A percentile compares a stretch with the other conserved stretches of the same genome.
These are phyloP conservation scores for Termitomyces titanicus DNA, from an alignment of 768 basidiomycete species.

Conservation along the genomic window DNA sequence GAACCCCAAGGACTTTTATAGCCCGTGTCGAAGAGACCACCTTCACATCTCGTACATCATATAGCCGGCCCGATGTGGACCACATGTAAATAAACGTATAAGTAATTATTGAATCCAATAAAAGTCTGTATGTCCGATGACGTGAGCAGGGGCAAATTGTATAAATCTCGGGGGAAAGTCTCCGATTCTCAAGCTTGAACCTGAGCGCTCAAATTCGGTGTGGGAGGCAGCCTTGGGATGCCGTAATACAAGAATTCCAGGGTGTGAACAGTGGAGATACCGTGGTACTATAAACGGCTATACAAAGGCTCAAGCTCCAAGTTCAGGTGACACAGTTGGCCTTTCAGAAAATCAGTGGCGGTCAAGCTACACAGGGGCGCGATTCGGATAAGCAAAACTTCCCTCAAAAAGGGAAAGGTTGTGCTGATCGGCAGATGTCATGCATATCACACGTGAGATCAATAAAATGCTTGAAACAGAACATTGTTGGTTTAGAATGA, in stretches of 20 bases:
- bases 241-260: neutral
- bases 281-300: neutral
- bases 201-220: neutral
- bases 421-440: neutral
- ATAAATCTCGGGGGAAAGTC: slow-evolving; percentile 2
- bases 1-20: neutral
- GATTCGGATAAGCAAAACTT: neutral
- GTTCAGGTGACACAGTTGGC: no score
- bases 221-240: neutral
- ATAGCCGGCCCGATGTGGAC: slow-evolving; percentile 7
- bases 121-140: slow-evolving; percentile 3
- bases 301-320: neutral
- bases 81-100: slow-evolving; percentile 10
- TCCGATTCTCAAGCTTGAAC: neutral
- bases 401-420: slow-evolving; percentile 1
- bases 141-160: slow-evolving; percentile 5
- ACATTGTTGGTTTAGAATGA: no score
- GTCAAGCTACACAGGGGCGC: neutral
- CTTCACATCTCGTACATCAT: slow-evolving; percentile 5
- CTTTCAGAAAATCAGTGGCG: neutral
- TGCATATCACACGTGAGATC: neutral
- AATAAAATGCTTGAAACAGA: no score
- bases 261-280: neutral
- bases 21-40: slow-evolving; percentile 1
- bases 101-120: slow-evolving; percentile 4